Base-by-base conservation (phyloP, 2,329 filamentous ascomycete species). In the Parascedosporium putredinis region DNA sequence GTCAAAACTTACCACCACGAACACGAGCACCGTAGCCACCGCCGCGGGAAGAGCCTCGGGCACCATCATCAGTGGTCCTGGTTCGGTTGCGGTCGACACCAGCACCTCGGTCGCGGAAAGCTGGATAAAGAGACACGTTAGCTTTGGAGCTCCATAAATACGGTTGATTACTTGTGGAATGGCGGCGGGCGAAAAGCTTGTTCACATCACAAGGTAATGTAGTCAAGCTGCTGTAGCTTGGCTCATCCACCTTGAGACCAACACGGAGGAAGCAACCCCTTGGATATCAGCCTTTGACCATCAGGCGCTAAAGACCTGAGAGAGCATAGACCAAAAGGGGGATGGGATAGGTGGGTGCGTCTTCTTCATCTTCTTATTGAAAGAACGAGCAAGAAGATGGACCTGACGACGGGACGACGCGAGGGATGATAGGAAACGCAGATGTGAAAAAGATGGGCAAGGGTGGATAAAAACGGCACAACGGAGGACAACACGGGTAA, bases 21-120 rank as follows among this genome's bases (percentile, higher is more conserved):
- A 66, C 79, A 63, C 82, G 80, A 59, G 82, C 81, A 58, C 75
- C 79, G 59, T 76, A 75, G 60, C 78, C 79, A n/a, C n/a, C n/a
- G 56, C 80, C 81, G 57, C 80, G 77, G 63, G 79, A 70, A 56
- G 72, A 69, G 55, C 68, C 68, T 56, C 70, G 71, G 55, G 78
- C 59, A 55, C 61, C 71, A 67, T 91, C 87, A 53, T 90, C 88
- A 53, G 80, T 84, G 59, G 84, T 74, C 70, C 86, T 86, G 67
- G 75, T 76, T 62, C 88, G 87, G 81, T 96, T 96, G 77, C 79
- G 84, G 63, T 79, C 77, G 65, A 81, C 77, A 60, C 89, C 90
- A 65, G 84, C 88, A 64, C 80, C 81, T 66, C 86, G 86, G 74
- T 95, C 88, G 67, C 87, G 88, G 84, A 89, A 93, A 66, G 88